phyloP scores from a whole-genome alignment of 495 filamentous ascomycete genomes.

The Xylaria acuta region DNA sequence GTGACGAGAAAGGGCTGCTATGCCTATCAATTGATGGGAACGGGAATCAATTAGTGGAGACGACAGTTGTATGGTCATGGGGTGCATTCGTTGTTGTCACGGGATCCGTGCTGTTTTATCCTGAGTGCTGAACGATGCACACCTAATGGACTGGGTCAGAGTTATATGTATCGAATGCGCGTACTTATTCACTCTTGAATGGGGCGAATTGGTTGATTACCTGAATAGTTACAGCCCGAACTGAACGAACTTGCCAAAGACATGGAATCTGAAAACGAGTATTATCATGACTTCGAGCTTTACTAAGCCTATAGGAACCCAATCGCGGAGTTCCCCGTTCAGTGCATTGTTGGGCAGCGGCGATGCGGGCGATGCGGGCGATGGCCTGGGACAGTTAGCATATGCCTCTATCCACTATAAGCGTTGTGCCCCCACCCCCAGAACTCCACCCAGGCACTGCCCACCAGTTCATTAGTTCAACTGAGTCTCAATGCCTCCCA shows the following conservation, averaged over 20 bases:
- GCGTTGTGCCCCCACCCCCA: background rate
- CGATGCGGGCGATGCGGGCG: background rate
- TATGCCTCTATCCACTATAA: slow-evolving; percentile 16
- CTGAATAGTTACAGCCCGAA: background rate
- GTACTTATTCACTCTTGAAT: background rate
- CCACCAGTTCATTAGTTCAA: slow-evolving; percentile 14
- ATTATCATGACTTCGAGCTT: background rate
- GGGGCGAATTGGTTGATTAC: background rate
- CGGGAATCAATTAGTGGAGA: slow-evolving; percentile 1
- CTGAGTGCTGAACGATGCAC: background rate
- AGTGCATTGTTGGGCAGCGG: background rate
- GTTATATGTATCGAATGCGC: background rate
- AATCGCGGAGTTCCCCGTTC: slow-evolving; percentile 15
- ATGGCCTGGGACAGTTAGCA: background rate
- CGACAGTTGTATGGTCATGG: slow-evolving; percentile 15
- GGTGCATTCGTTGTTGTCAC: slow-evolving; percentile 19
- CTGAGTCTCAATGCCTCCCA: background rate
- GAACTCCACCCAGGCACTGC: slow-evolving; percentile 11
- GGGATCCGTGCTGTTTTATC: slow-evolving; percentile 14
- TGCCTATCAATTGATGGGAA: slow-evolving; percentile 1
- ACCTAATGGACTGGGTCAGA: no score
- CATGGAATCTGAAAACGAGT: background rate
- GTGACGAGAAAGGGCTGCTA: slow-evolving; percentile 9
- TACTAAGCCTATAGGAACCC: background rate
- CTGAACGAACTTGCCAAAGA: background rate